Evolutionary conservation across 2,329 filamentous ascomycete genomes (phyloP).

Genomic region (Knufia fluminis): DNA sequence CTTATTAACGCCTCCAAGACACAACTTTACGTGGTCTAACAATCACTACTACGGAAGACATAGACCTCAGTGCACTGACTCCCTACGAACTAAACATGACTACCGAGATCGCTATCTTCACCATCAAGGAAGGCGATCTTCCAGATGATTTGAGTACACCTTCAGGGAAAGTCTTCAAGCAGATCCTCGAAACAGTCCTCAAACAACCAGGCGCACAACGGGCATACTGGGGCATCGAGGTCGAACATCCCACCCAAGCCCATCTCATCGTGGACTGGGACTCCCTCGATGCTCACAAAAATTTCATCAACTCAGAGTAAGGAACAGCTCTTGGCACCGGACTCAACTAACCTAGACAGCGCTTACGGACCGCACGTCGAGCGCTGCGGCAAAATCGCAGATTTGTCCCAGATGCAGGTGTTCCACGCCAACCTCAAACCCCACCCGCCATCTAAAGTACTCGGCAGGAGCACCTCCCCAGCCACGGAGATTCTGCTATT

Average conservation of each 20-base stretch:
- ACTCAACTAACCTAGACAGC: slow-evolving; percentile 3
- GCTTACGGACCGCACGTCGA: slow-evolving; percentile 21
- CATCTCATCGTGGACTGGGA: slow-evolving; percentile 25
- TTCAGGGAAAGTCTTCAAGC: slow-evolving; percentile 15
- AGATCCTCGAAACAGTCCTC: slow-evolving; percentile 16
- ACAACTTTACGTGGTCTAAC: too few species aligned
- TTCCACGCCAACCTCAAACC: slow-evolving; percentile 22
- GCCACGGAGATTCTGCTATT: slow-evolving; percentile 22
- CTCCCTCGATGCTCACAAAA: slow-evolving; percentile 22
- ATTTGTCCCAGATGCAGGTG: slow-evolving; percentile 12
- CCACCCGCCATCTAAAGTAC: slow-evolving; percentile 19
- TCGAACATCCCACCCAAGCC: slow-evolving; percentile 21
- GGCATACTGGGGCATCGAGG: slow-evolving; percentile 19
- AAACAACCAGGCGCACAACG: slow-evolving; percentile 21
- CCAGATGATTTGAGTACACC: slow-evolving; percentile 17
- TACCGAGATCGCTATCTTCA: slow-evolving; percentile 22
- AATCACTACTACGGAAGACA: too few species aligned
- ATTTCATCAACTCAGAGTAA: slow-evolving; percentile 22
- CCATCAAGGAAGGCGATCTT: slow-evolving; percentile 15
- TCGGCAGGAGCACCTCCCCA: slow-evolving; percentile 12
- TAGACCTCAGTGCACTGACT: too few species aligned
- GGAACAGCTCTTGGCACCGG: too few species aligned
- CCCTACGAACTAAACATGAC: too few species aligned
- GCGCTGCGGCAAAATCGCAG: slow-evolving; percentile 15
- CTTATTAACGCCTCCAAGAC: too few species aligned